Evolutionary conservation across 305 asterid genomes (phyloP).

Genomic region (Fraxinus paxiana): DNA sequence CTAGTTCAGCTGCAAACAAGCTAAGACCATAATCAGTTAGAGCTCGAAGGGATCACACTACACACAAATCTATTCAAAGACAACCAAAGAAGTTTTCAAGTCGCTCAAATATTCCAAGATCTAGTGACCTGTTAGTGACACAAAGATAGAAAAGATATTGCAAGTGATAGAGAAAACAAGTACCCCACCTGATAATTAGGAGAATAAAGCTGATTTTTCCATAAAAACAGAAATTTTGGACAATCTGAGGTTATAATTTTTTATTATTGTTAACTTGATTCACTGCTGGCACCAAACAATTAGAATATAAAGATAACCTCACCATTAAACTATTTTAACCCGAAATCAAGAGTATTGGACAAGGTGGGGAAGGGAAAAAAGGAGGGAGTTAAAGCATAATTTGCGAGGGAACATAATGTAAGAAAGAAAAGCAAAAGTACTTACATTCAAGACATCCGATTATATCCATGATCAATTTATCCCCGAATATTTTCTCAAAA

Average conservation of each 20-base stretch:
- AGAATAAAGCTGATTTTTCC: background rate
- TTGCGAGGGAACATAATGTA: background rate
- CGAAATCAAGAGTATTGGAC: background rate
- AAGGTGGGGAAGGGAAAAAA: background rate
- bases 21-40: background rate
- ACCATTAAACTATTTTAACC: background rate
- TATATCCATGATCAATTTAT: conserved; percentile 84
- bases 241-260: background rate
- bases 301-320: background rate
- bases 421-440: conserved; percentile 25
- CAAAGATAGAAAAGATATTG: background rate
- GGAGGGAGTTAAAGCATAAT: background rate
- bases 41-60: background rate
- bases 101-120: background rate
- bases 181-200: background rate
- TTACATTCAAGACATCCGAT: conserved; percentile 96
- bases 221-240: background rate
- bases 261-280: background rate
- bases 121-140: background rate
- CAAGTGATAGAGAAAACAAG: background rate
- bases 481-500: conserved; percentile 87
- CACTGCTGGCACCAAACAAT: background rate
- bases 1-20: conserved; percentile 2
- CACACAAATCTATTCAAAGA: background rate
- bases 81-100: background rate